These are phyloP conservation scores for Coemansia sp. DNA, from an alignment of 192 early-diverging fungal genomes.

Conservation along the genomic window DNA sequence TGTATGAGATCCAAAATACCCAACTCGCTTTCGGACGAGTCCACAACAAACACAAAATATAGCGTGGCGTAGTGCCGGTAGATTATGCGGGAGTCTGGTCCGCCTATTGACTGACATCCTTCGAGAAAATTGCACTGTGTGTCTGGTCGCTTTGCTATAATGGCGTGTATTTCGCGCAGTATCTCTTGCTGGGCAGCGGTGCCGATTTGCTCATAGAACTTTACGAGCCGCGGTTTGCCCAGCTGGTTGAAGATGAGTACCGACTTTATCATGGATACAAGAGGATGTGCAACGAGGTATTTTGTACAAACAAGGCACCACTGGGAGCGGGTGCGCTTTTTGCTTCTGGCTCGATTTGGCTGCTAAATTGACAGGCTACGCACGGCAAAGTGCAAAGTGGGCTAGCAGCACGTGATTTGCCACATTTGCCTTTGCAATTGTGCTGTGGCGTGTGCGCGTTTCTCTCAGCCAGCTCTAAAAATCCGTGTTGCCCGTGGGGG, in stretches of 20 bases:
- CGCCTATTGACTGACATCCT: slow-evolving; percentile 73
- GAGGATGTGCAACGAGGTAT: too few species aligned
- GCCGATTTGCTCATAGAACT: slow-evolving; percentile 91
- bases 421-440: too few species aligned
- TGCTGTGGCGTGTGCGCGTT: too few species aligned
- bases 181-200: slow-evolving; percentile 78
- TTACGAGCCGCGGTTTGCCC: slow-evolving; percentile 89
- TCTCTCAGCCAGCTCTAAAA: too few species aligned
- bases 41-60: slow-evolving; percentile 98
- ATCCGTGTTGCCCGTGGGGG: too few species aligned
- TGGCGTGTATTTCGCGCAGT: slow-evolving; percentile 80
- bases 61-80: slow-evolving; percentile 96
- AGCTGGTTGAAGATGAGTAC: slow-evolving; percentile 99
- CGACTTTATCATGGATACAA: slow-evolving; percentile 78
- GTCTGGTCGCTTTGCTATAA: slow-evolving; percentile 83
- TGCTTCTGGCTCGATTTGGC: too few species aligned
- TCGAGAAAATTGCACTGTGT: slow-evolving; percentile 90
- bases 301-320: too few species aligned
- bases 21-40: slow-evolving; percentile 92
- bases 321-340: too few species aligned
- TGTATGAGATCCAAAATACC: slow-evolving; percentile 96
- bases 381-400: background rate
- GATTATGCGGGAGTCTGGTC: slow-evolving; percentile 84
- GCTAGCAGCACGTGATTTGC: background rate
- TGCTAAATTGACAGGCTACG: too few species aligned